phyloP scores from a whole-genome alignment of 1,284 basidiomycete species.

The Acaromyces ingoldii region DNA sequence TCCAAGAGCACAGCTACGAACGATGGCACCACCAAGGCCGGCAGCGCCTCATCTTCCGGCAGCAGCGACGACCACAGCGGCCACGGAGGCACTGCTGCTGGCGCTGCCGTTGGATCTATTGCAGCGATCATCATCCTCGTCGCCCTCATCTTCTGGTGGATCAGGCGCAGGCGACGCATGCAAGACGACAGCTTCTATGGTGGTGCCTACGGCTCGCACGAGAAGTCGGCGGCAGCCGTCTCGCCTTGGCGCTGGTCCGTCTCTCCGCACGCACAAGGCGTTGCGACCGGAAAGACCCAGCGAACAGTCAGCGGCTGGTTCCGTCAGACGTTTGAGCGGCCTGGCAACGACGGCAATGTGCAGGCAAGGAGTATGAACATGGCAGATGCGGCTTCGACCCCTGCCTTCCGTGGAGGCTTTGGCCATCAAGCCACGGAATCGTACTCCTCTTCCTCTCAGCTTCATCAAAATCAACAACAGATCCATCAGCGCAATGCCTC shows the following conservation, averaged over 20 bases:
- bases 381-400: too few species aligned
- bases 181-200: background rate
- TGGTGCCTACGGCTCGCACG: background rate
- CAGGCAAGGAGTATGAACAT: too few species aligned
- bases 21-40: background rate
- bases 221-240: background rate
- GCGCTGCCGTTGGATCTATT: background rate
- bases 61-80: background rate
- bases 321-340: too few species aligned
- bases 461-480: background rate
- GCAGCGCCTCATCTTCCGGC: background rate
- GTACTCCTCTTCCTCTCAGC: background rate
- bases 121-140: background rate
- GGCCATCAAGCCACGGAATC: too few species aligned
- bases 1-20: background rate
- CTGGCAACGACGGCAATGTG: too few species aligned
- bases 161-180: background rate
- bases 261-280: too few species aligned
- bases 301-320: too few species aligned
- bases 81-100: background rate
- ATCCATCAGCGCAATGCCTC: background rate
- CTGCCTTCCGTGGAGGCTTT: too few species aligned
- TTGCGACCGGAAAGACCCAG: too few species aligned
- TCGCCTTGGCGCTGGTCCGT: constrained; percentile 2
- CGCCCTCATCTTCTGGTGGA: background rate